These are phyloP conservation scores for Chlamydomonas sp. DNA, from an alignment of 139 green algal species.

Conservation along the genomic window DNA sequence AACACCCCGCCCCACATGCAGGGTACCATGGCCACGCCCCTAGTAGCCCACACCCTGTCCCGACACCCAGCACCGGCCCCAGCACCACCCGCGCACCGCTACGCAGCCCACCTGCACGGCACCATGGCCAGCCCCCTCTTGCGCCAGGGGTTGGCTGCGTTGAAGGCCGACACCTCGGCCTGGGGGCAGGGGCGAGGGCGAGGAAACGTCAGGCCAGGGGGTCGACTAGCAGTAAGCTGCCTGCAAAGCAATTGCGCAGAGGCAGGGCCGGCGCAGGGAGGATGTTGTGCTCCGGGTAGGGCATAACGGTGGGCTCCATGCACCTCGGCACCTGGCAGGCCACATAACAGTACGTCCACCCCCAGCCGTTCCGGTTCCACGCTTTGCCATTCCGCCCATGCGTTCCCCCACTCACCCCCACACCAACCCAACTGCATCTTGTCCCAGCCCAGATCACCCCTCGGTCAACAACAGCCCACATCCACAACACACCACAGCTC, in stretches of 20 bases:
- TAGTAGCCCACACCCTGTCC: neutral
- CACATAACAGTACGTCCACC: no score
- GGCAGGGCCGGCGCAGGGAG: no score
- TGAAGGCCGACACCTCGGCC: conserved; percentile 56
- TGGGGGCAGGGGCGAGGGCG: neutral
- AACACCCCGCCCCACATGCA: neutral
- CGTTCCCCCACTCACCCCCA: neutral
- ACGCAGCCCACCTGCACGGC: conserved; percentile 34
- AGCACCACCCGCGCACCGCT: neutral
- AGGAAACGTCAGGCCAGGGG: neutral
- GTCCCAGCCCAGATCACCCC: no score
- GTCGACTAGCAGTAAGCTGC: neutral
- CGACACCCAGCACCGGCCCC: neutral
- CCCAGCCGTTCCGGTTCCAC: no score
- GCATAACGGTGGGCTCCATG: no score
- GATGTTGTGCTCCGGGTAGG: no score
- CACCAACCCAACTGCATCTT: neutral
- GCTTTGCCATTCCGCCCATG: no score
- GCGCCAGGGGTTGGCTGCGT: conserved; percentile 49
- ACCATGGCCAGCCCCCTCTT: conserved; percentile 63
- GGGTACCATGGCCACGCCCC: no score
- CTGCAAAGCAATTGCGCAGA: neutral
- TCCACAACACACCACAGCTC: neutral
- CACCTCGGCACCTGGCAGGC: no score
- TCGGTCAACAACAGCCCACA: neutral